Percentiles rank a stretch among this genome's conserved stretches.
These are phyloP conservation scores for Oryza officinalis DNA, from an alignment of 176 grass and related monocot genomes.

Conservation along the genomic window DNA sequence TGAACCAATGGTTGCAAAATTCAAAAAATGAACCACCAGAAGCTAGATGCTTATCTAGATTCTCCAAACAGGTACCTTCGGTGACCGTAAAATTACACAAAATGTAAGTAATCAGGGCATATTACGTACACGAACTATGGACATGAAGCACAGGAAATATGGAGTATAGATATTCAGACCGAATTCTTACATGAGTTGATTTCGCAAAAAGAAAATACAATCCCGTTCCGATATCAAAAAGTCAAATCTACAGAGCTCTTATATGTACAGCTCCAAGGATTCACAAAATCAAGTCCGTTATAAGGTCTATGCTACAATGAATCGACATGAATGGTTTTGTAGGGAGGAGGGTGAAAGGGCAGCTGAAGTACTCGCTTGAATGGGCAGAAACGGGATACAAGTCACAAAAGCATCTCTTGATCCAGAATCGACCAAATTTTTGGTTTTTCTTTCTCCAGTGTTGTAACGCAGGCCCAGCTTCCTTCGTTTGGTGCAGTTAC, in stretches of 20 bases:
- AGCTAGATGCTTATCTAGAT: too few species aligned
- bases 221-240: conserved; percentile 6
- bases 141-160: background rate
- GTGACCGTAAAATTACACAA: too few species aligned
- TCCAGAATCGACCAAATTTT: conserved; percentile 19
- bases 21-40: too few species aligned
- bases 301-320: conserved; percentile 40
- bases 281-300: conserved; percentile 20
- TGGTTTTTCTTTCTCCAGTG: background rate
- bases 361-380: conserved; percentile 51
- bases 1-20: too few species aligned
- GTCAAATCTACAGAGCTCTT: conserved; percentile 43
- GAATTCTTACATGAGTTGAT: conserved; percentile 12
- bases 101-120: too few species aligned
- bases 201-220: conserved; percentile 1
- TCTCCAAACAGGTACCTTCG: too few species aligned
- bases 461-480: conserved; percentile 8
- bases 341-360: conserved; percentile 4
- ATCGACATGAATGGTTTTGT: conserved; percentile 41
- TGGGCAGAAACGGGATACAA: conserved; percentile 58
- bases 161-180: background rate
- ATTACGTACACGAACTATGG: background rate
- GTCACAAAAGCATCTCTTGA: conserved; percentile 43
- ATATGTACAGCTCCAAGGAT: conserved; percentile 41
- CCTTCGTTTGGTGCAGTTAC: conserved; percentile 42